Conservation (phyloP, 352 stramenopile species). For the Peronospora destructor region DNA sequence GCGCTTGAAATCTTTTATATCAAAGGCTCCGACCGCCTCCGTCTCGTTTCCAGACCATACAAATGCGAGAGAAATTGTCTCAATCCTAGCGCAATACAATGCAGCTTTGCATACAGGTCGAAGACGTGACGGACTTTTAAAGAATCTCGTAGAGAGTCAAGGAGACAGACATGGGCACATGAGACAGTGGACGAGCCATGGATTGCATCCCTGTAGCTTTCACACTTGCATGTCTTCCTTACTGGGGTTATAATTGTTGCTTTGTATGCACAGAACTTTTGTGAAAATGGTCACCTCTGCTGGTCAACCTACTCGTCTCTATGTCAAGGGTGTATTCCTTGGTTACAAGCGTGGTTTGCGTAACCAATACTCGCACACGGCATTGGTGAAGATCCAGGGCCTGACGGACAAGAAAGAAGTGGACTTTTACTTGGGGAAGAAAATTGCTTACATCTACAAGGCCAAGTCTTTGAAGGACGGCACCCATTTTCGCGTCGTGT, state of each 20-base stretch:
- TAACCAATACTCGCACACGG: conserved; percentile 97
- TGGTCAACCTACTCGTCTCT: conserved; percentile 92
- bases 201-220: background rate
- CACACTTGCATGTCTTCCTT: conserved; percentile 5
- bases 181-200: background rate
- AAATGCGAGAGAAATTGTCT: background rate
- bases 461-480: conserved; percentile 90
- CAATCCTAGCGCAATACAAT: background rate
- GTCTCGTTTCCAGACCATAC: conserved; percentile 2
- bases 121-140: background rate
- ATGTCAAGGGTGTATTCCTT: conserved; percentile 98
- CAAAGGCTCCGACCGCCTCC: background rate
- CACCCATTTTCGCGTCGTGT: conserved; percentile 98
- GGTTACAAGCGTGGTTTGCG: conserved; percentile 97
- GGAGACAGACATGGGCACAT: conserved; percentile 4
- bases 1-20: conserved; percentile 3
- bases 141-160: conserved; percentile 1
- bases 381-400: conserved; percentile 98
- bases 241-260: conserved; percentile 7
- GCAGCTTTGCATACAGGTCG: conserved; percentile 11
- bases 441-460: conserved; percentile 99
- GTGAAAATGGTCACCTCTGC: conserved; percentile 86
- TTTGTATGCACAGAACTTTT: conserved; percentile 47
- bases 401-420: conserved; percentile 97
- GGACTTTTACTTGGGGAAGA: conserved; percentile 99